Evolutionary conservation across 441 rosid species (phyloP).

Genomic region (Flueggea neowawraea): DNA sequence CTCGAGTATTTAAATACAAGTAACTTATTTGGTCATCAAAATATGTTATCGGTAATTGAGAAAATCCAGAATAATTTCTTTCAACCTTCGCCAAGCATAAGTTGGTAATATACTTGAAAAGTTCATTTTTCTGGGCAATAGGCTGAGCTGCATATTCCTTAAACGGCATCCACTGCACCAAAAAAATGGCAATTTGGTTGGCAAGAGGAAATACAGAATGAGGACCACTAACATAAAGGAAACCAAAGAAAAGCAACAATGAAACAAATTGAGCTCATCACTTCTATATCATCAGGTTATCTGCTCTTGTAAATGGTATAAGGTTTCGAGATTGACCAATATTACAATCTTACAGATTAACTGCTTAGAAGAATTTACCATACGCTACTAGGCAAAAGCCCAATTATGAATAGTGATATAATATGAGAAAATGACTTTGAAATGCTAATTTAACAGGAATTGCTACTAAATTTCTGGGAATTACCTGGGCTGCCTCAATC

Average conservation of each 20-base stretch:
- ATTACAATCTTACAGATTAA: no score
- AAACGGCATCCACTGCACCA: constrained; percentile 69
- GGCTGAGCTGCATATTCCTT: constrained; percentile 78
- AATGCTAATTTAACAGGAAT: background rate
- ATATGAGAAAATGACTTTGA: background rate
- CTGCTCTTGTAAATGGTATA: no score
- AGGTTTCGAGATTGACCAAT: no score
- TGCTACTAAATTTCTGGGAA: background rate
- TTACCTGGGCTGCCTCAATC: constrained; percentile 84
- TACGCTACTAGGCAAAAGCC: background rate
- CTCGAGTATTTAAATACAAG: constrained; percentile 43
- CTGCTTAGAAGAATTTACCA: no score
- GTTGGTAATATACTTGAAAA: constrained; percentile 36
- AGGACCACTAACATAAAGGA: no score
- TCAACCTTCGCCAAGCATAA: constrained; percentile 59
- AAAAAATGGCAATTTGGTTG: constrained; percentile 2
- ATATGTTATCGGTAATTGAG: constrained; percentile 29
- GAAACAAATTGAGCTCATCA: no score
- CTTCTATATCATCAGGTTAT: no score
- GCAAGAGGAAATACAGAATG: no score
- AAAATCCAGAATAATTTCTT: constrained; percentile 50
- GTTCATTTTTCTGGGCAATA: constrained; percentile 42
- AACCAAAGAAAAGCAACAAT: no score
- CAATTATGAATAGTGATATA: background rate
- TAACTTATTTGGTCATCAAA: constrained; percentile 32